These are phyloP conservation scores for Hygrocybe coccinea DNA, from an alignment of 768 basidiomycete genomes.

Conservation along the genomic window DNA sequence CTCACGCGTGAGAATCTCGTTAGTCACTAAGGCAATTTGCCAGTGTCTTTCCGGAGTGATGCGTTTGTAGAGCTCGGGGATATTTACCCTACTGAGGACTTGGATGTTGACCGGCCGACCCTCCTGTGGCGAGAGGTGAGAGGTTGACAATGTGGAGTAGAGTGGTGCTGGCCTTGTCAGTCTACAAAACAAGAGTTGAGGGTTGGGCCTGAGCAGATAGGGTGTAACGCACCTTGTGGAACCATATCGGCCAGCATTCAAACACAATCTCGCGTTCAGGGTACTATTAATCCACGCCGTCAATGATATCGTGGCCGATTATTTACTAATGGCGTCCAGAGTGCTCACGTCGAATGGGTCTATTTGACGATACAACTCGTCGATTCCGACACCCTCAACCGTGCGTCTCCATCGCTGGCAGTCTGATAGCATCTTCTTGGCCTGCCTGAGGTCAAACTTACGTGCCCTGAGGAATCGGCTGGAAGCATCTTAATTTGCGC, in stretches of 20 bases:
- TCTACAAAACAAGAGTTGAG: slow-evolving; percentile 33
- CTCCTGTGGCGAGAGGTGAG: slow-evolving; percentile 35
- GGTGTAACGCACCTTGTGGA: slow-evolving; percentile 55
- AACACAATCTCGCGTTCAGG: slow-evolving; percentile 66
- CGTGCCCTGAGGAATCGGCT: slow-evolving; percentile 78
- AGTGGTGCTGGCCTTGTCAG: slow-evolving; percentile 53
- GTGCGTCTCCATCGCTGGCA: slow-evolving; percentile 67
- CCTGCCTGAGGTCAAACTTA: slow-evolving; percentile 51
- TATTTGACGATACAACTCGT: slow-evolving; percentile 53
- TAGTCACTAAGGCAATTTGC: slow-evolving; percentile 59
- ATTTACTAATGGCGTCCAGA: slow-evolving; percentile 3
- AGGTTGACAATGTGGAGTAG: not conserved
- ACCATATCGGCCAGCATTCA: slow-evolving; percentile 74
- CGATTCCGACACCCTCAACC: slow-evolving; percentile 60
- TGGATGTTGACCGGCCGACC: slow-evolving; percentile 72
- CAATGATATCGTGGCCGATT: not conserved
- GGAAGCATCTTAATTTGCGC: not conserved
- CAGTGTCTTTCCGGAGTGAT: slow-evolving; percentile 59
- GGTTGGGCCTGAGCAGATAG: not conserved
- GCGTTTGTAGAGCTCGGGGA: slow-evolving; percentile 50
- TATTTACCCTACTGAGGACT: slow-evolving; percentile 54
- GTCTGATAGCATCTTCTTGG: slow-evolving; percentile 61
- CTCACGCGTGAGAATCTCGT: slow-evolving; percentile 60
- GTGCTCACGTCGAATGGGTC: slow-evolving; percentile 66
- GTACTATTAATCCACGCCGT: slow-evolving; percentile 41